Conservation (phyloP, 225 moss, liverwort and hornwort species). For the Lunularia cruciata region DNA sequence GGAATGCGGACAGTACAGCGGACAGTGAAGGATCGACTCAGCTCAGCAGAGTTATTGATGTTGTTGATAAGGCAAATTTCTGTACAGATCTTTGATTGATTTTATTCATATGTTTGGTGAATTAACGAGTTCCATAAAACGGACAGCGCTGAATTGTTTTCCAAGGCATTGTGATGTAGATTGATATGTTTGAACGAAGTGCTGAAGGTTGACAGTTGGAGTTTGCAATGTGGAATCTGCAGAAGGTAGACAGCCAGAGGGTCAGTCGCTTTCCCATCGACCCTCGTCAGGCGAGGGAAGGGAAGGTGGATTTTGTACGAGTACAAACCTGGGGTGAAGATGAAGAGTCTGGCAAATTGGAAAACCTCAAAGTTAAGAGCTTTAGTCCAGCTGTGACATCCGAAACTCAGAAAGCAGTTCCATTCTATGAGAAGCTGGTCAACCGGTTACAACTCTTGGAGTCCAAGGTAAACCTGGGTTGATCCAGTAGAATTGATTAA, state of each 20-base stretch:
- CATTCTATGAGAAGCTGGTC: slow-evolving; percentile 95
- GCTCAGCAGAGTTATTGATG: slow-evolving; percentile 66
- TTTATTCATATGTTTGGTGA: neutral
- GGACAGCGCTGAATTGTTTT: neutral
- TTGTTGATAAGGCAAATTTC: slow-evolving; percentile 56
- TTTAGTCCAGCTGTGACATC: slow-evolving; percentile 87
- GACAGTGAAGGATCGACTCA: slow-evolving; percentile 56
- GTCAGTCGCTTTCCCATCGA: slow-evolving; percentile 69
- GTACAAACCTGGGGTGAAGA: slow-evolving; percentile 91
- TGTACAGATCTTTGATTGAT: neutral
- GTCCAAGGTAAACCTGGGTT: slow-evolving; percentile 70
- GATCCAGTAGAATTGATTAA: too few relatives aligned
- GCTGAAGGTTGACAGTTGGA: neutral
- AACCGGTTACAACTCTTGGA: slow-evolving; percentile 92
- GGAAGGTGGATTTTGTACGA: slow-evolving; percentile 91
- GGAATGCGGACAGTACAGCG: slow-evolving; percentile 46
- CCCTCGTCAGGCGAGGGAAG: slow-evolving; percentile 65
- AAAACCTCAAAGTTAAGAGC: slow-evolving; percentile 82
- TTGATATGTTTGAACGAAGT: neutral
- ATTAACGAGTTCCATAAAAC: neutral
- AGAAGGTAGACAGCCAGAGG: slow-evolving; percentile 69
- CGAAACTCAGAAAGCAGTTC: slow-evolving; percentile 39
- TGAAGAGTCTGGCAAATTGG: slow-evolving; percentile 63
- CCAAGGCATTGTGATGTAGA: neutral
- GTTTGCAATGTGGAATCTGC: neutral